Conservation (phyloP, 352 stramenopile genomes). For the Phytophthora citrophthora region DNA sequence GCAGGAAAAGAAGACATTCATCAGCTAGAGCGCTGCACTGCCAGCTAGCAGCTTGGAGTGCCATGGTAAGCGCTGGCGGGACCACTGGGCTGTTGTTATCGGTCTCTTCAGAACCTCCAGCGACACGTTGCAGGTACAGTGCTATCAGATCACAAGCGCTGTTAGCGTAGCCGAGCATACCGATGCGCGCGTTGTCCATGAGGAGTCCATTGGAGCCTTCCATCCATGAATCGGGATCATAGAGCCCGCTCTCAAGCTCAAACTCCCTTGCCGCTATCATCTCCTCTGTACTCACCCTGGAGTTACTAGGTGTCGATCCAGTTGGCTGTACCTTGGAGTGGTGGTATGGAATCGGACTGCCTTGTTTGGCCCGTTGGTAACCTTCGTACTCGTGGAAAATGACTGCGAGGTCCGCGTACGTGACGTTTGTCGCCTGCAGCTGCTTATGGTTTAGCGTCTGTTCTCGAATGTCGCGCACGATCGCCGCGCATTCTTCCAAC, state of each 20-base stretch:
- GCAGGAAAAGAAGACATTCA: constrained; percentile 80
- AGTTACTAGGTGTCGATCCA: neutral
- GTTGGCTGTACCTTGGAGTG: constrained; percentile 50
- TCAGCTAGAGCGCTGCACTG: constrained; percentile 77
- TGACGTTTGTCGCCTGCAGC: constrained; percentile 54
- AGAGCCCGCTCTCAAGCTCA: constrained; percentile 71
- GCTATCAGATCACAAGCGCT: constrained; percentile 77
- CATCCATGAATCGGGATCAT: constrained; percentile 60
- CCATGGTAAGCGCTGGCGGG: constrained; percentile 38
- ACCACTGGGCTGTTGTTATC: constrained; percentile 21
- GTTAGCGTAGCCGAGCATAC: constrained; percentile 84
- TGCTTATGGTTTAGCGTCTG: constrained; percentile 74
- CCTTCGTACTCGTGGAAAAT: constrained; percentile 76
- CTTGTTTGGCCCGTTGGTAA: constrained; percentile 64
- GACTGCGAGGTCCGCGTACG: constrained; percentile 59
- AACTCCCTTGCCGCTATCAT: constrained; percentile 60
- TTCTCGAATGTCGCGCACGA: constrained; percentile 83
- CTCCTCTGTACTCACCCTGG: constrained; percentile 36
- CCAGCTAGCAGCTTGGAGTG: constrained; percentile 66
- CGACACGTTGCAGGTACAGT: constrained; percentile 48
- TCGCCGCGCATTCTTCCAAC: constrained; percentile 71
- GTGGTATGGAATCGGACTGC: constrained; percentile 57
- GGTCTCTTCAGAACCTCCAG: constrained; percentile 18
- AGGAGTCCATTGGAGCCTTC: constrained; percentile 56
- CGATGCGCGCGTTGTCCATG: constrained; percentile 78